Percentiles rank a stretch among this genome's conserved stretches.
Evolutionary conservation across 2,329 filamentous ascomycete genomes (phyloP).

Genomic region (Didymella sp.): DNA sequence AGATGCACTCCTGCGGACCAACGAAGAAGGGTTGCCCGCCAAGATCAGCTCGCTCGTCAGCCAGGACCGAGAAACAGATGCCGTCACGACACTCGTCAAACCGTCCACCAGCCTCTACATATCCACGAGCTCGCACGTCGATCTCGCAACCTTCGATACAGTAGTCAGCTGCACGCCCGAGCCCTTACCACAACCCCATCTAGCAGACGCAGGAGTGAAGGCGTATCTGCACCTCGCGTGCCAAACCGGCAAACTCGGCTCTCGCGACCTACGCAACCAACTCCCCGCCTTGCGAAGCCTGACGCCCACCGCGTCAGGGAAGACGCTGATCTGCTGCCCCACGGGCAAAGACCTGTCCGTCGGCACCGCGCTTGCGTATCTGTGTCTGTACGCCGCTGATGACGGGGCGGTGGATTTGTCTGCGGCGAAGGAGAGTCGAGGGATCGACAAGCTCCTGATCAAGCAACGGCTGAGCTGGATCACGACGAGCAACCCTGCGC

Average conservation of each 20-base stretch:
- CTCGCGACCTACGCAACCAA: constrained; percentile 78
- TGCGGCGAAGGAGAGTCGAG: background rate
- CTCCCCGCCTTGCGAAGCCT: constrained; percentile 69
- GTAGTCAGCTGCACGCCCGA: constrained; percentile 56
- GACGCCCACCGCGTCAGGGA: constrained; percentile 30
- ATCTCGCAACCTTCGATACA: constrained; percentile 49
- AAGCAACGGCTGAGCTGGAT: constrained; percentile 81
- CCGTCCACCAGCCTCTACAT: constrained; percentile 53
- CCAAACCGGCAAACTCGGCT: constrained; percentile 76
- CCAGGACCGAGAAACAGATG: constrained; percentile 20
- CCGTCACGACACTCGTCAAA: constrained; percentile 49
- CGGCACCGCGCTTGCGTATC: constrained; percentile 75
- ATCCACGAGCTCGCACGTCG: constrained; percentile 47
- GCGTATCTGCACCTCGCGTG: constrained; percentile 67
- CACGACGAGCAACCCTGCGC: constrained; percentile 76
- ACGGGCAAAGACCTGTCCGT: constrained; percentile 82
- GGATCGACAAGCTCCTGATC: constrained; percentile 76
- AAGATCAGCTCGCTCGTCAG: constrained; percentile 57
- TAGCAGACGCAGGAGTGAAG: constrained; percentile 42
- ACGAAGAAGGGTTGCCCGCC: constrained; percentile 68
- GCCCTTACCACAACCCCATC: constrained; percentile 36
- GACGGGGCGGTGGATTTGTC: constrained; percentile 55
- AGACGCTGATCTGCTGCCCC: constrained; percentile 68
- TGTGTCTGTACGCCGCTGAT: constrained; percentile 76
- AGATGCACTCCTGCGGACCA: constrained; percentile 64